Evolutionary conservation across 805 yeast genomes (phyloP), one percentile per base, ranked within the genome.

Genomic region (Pichia membranifaciens): DNA sequence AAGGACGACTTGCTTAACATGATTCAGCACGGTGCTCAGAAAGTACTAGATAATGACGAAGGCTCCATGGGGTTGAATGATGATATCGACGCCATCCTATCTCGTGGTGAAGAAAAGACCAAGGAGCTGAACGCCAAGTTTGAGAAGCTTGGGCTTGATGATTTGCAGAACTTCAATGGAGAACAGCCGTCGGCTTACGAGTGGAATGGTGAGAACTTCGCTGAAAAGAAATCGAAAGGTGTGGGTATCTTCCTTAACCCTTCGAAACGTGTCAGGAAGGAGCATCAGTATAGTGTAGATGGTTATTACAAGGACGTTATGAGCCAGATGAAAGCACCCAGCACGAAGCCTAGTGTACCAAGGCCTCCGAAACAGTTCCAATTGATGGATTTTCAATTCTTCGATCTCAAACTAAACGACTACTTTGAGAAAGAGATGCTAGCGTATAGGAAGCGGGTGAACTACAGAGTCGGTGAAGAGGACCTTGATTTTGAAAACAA

Each of bases 11-110:
- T 91, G 57, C 69, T 91, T 21, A 87, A 85, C 42, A 93, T 93
- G 98, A 91, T 91, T 64, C 98, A 91, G 65, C 96, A 84, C 65
- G 99, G 99, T 49, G 99, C 99, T 1, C 83, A 84, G 61, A 79
- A 82, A 39, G 90, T 93, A 17, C 84, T 93, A 63, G 91, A 86
- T 51, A 58, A 63, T 22, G 56, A 59, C 13, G 57, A 37, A 5
- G 53, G 51, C 42, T 59, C 41, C 22, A 51, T 55, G 21, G 63
- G 51, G 5, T 49, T 56, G n/a, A 80, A 78, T 47, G 82, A 78
- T 45, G 50, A 52, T 35, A 54, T 53, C 37, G 96, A 91, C 62
- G 87, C 75, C 0, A 87, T 93, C 57, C 73, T 93, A 56, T 75
- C 74, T 50, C 78, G 78, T 56, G 96, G 98, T 48, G 86, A 87